phyloP scores from a whole-genome alignment of 202 grass and related monocot genomes.

The Dendrocalamus latiflorus region DNA sequence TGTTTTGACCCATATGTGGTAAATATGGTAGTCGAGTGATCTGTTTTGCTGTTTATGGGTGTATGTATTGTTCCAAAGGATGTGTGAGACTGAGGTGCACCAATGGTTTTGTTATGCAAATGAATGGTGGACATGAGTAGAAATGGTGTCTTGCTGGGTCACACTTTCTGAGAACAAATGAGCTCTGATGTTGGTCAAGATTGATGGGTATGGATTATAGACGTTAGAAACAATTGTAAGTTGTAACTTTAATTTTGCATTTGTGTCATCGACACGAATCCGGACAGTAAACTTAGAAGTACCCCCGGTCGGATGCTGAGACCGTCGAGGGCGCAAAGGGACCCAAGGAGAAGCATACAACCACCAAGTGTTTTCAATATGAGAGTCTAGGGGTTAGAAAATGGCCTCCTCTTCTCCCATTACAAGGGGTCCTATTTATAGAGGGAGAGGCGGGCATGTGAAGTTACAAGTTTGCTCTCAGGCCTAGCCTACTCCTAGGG shows the following conservation, averaged over 20 bases:
- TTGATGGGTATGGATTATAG: too few species aligned
- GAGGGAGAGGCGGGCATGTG: too few species aligned
- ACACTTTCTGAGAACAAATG: background rate
- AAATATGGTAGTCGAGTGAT: background rate
- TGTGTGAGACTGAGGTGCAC: background rate
- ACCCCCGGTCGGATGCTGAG: too few species aligned
- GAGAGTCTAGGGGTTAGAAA: too few species aligned
- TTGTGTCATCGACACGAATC: background rate
- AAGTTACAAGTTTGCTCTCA: too few species aligned
- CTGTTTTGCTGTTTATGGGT: slow-evolving; percentile 2
- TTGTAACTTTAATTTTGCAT: background rate
- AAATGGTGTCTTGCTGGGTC: background rate
- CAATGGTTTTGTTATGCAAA: background rate
- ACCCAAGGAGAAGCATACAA: too few species aligned
- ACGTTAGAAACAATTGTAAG: background rate
- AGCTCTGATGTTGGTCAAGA: background rate
- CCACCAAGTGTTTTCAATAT: too few species aligned
- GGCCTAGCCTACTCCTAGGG: too few species aligned
- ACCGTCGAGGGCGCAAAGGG: too few species aligned
- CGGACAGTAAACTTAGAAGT: too few species aligned
- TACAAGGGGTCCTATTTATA: too few species aligned
- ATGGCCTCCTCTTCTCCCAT: too few species aligned
- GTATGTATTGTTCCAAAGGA: background rate
- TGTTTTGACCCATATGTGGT: background rate
- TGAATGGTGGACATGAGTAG: slow-evolving; percentile 1